These are phyloP conservation scores for Papiliotrema flavescens DNA, from an alignment of 1,284 basidiomycete species.

Conservation along the genomic window DNA sequence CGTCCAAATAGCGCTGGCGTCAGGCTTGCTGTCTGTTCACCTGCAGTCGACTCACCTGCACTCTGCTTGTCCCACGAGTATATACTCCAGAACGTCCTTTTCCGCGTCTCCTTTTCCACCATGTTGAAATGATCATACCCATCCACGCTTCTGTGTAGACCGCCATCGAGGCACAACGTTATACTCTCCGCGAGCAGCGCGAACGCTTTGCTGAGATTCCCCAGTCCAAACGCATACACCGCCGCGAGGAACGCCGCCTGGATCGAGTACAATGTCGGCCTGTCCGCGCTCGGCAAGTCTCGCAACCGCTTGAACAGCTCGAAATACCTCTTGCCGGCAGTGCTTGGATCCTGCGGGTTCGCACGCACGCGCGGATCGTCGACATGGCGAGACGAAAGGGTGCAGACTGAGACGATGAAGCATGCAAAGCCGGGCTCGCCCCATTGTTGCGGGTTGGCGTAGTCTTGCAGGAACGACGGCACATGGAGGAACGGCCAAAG, in stretches of 20 bases:
- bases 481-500: slow-evolving; percentile 85
- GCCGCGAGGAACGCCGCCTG: slow-evolving; percentile 81
- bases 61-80: slow-evolving; percentile 88
- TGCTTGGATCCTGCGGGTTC: slow-evolving; percentile 70
- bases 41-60: slow-evolving; percentile 20
- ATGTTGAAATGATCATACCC: slow-evolving; percentile 83
- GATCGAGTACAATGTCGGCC: slow-evolving; percentile 81
- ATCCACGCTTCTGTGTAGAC: slow-evolving; percentile 77
- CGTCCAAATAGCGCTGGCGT: slow-evolving; percentile 82
- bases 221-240: slow-evolving; percentile 80
- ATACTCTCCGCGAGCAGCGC: slow-evolving; percentile 76
- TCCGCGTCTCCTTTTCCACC: slow-evolving; percentile 80
- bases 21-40: not conserved
- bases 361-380: slow-evolving; percentile 81
- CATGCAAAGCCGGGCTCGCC: slow-evolving; percentile 86
- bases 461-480: slow-evolving; percentile 80
- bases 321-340: slow-evolving; percentile 85
- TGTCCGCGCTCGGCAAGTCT: slow-evolving; percentile 78
- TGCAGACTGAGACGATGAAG: slow-evolving; percentile 84
- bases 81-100: slow-evolving; percentile 89
- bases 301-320: slow-evolving; percentile 77
- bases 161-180: slow-evolving; percentile 75
- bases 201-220: slow-evolving; percentile 79
- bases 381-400: slow-evolving; percentile 80
- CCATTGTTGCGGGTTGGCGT: slow-evolving; percentile 87